Percentiles rank a stretch among this genome's conserved stretches.
These are phyloP conservation scores for Akanthomyces muscarius DNA, from an alignment of 2,329 filamentous ascomycete genomes.

Conservation along the genomic window DNA sequence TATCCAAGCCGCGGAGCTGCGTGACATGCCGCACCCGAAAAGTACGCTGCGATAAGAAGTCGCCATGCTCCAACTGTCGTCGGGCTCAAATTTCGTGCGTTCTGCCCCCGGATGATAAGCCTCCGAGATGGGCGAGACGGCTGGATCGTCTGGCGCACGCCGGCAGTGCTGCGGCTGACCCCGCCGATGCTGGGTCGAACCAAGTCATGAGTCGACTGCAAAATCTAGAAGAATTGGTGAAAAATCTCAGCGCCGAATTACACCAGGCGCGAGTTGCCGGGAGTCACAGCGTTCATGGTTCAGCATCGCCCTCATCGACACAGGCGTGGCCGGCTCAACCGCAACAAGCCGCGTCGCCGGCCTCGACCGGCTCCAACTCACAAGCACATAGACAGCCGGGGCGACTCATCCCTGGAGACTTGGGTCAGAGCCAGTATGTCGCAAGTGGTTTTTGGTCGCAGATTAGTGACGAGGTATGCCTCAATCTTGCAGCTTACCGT, in stretches of 20 bases:
- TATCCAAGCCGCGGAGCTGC: constrained; percentile 42
- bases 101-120: constrained; percentile 45
- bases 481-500: constrained; percentile 4
- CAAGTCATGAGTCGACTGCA: constrained; percentile 47
- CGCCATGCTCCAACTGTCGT: constrained; percentile 54
- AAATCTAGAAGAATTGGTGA: constrained; percentile 48
- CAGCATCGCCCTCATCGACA: constrained; percentile 24
- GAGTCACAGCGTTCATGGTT: constrained; percentile 18
- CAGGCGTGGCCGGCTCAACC: constrained; percentile 27
- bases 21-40: constrained; percentile 51
- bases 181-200: constrained; percentile 26
- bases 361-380: constrained; percentile 6
- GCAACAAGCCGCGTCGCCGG: constrained; percentile 24
- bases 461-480: constrained; percentile 50
- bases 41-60: constrained; percentile 54
- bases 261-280: constrained; percentile 35
- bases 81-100: constrained; percentile 50
- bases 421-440: constrained; percentile 42
- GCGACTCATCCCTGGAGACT: constrained; percentile 9
- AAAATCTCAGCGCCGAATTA: constrained; percentile 45
- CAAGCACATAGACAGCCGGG: constrained; percentile 22
- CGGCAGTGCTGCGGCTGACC: constrained; percentile 32
- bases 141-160: constrained; percentile 37
- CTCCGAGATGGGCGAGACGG: constrained; percentile 52
- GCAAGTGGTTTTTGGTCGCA: constrained; percentile 53